These are phyloP conservation scores for Tephrocybe sp. DNA, from an alignment of 768 basidiomycete species.

Conservation along the genomic window DNA sequence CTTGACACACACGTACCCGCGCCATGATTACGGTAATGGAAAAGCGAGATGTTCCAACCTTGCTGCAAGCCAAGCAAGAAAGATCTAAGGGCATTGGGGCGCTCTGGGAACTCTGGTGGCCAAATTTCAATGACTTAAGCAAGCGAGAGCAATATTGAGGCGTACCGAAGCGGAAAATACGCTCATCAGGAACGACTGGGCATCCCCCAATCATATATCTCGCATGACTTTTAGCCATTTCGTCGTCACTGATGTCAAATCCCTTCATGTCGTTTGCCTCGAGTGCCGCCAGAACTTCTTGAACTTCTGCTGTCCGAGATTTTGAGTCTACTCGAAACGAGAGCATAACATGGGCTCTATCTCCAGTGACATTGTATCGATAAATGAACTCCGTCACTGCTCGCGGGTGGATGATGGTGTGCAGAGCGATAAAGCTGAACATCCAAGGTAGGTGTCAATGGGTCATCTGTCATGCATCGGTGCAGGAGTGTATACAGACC, in stretches of 20 bases:
- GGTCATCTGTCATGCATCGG: background rate
- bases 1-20: slow-evolving; percentile 60
- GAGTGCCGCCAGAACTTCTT: slow-evolving; percentile 61
- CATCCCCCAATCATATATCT: slow-evolving; percentile 94
- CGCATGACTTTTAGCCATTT: slow-evolving; percentile 91
- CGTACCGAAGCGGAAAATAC: slow-evolving; percentile 91
- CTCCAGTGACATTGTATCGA: slow-evolving; percentile 70
- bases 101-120: slow-evolving; percentile 86
- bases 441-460: too few species aligned
- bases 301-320: slow-evolving; percentile 58
- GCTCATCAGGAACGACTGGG: slow-evolving; percentile 73
- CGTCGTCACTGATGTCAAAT: slow-evolving; percentile 89
- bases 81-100: slow-evolving; percentile 86
- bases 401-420: slow-evolving; percentile 85
- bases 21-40: slow-evolving; percentile 98
- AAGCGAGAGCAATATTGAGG: slow-evolving; percentile 12
- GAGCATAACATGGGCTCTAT: slow-evolving; percentile 80
- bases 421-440: slow-evolving; percentile 79
- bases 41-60: slow-evolving; percentile 93
- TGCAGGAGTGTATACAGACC: slow-evolving; percentile 41
- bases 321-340: slow-evolving; percentile 82
- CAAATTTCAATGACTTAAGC: slow-evolving; percentile 3
- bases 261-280: slow-evolving; percentile 72
- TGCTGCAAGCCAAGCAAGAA: slow-evolving; percentile 81
- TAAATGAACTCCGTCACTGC: slow-evolving; percentile 96